Base-by-base conservation (phyloP, 352 stramenopile species). In the Phytophthora aleatoria region DNA sequence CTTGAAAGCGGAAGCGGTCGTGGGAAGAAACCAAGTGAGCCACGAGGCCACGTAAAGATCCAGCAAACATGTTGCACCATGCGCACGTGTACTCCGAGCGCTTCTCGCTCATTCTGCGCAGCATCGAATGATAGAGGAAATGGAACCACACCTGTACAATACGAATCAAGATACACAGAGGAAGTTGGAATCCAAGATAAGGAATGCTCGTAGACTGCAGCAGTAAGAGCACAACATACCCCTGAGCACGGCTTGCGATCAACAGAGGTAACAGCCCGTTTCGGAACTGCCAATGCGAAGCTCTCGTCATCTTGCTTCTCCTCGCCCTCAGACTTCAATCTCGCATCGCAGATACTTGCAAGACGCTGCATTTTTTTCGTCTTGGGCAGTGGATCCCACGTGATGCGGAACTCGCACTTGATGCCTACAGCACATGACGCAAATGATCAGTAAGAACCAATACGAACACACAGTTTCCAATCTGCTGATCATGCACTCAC, bases 11-110 rank as follows among this genome's bases (percentile, higher is more conserved):
- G 55, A 94, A 86, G 51, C 83, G 85, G 41, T 83, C 83, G 65
- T 95, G 87, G 3, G 83, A 94, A 39, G 76, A 90, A 50, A 89
- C 76, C 33, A 95, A 75, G 57, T 95, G 87, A 4, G 80, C 76
- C 16, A 94, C 77, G 13, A 95, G 79, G 3, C 87, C 85, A 3
- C 79, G 74, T 9, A 95, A 61, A 15, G 83, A 91, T 24, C 83
- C 83, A 20, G 83, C 79, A 45, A 86, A 93, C 72, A 94, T 81
- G 67, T 94, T 90, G 64, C 87, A 95, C 83, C 80, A 95, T 38
- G 84, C 77, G 35, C 87, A 95, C 16, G 82, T 89, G 61, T 90
- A 91, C 31, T 95, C 87, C 7, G 64, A 76, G n/a, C 85, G 81
- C 60, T 93, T 92, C 56, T 95, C 85, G 52, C 81, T 95, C 81